Evolutionary conservation across 1,139 yeast genomes (phyloP).

Genomic region (Saccharomyces pastorianus): DNA sequence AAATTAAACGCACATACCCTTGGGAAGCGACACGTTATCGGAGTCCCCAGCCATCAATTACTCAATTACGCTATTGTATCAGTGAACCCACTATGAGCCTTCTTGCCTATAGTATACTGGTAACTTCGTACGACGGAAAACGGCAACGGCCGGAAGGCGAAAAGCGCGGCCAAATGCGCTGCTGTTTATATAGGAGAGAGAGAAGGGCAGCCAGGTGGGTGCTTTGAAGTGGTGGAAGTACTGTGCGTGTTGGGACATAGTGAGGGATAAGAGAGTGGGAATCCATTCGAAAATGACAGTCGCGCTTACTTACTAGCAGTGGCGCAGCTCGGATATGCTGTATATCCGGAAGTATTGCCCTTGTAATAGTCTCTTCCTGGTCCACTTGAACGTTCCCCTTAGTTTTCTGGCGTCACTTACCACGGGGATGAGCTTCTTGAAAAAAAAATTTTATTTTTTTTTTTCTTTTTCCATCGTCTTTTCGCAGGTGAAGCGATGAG

Average conservation of each 20-base stretch:
- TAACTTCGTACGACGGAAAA: not conserved
- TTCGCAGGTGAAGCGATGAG: slow-evolving; percentile 11
- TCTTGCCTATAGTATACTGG: slow-evolving; percentile 5
- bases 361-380: too few species aligned
- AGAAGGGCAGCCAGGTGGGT: not conserved
- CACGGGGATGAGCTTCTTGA: not conserved
- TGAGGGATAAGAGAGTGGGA: not conserved
- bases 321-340: too few species aligned
- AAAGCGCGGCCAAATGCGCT: not conserved
- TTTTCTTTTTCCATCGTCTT: not conserved
- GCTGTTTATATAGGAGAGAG: not conserved
- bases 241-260: too few species aligned
- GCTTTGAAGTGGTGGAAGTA: not conserved
- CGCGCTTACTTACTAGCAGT: too few species aligned
- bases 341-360: too few species aligned
- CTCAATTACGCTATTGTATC: not conserved
- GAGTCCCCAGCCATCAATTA: slow-evolving; percentile 8
- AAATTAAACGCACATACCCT: slow-evolving; percentile 6
- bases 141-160: not conserved
- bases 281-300: too few species aligned
- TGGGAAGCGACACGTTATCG: slow-evolving; percentile 15
- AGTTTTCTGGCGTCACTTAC: not conserved
- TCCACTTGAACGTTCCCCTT: not conserved
- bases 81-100: too few species aligned
- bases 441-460: slow-evolving; percentile 4